phyloP scores from a whole-genome alignment of 2,329 filamentous ascomycete genomes.

The Aspergillus bombycis region DNA sequence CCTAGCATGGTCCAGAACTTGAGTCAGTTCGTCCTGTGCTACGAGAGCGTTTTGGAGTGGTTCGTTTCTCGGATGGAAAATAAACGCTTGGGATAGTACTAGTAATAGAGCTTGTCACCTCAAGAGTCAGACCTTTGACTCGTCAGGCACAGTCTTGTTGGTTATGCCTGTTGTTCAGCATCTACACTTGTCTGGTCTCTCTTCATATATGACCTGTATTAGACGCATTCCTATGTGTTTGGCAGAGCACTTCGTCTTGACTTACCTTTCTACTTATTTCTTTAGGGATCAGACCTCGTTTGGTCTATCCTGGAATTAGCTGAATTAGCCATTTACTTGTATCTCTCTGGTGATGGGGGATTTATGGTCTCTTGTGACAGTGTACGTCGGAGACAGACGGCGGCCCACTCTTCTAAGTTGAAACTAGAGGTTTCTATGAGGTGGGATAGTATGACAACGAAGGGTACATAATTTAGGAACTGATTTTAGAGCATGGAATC shows the following conservation, averaged over 20 bases:
- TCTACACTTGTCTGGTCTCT: not conserved
- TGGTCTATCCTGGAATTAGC: not conserved
- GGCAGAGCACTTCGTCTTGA: not conserved
- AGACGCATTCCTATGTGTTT: constrained; percentile 19
- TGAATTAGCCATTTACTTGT: not conserved
- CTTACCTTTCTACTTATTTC: not conserved
- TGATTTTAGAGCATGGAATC: not conserved
- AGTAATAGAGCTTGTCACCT: not conserved
- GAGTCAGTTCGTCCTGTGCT: constrained; percentile 92
- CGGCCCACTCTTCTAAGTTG: not conserved
- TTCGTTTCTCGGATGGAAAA: constrained; percentile 49
- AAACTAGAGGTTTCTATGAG: not conserved
- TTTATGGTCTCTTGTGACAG: not conserved
- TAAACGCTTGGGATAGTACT: constrained; percentile 11
- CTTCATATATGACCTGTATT: constrained; percentile 8
- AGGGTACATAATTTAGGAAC: not conserved
- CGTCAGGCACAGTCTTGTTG: not conserved
- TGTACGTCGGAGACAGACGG: not conserved
- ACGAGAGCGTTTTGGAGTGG: constrained; percentile 94
- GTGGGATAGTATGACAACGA: not conserved
- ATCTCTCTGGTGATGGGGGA: not conserved
- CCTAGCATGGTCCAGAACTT: constrained; percentile 97
- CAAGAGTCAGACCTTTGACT: not conserved
- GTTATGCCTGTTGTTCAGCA: constrained; percentile 4
- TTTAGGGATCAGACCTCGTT: not conserved